Base-by-base conservation (phyloP, 2,329 filamentous ascomycete species). In the Epichloe uncinata region DNA sequence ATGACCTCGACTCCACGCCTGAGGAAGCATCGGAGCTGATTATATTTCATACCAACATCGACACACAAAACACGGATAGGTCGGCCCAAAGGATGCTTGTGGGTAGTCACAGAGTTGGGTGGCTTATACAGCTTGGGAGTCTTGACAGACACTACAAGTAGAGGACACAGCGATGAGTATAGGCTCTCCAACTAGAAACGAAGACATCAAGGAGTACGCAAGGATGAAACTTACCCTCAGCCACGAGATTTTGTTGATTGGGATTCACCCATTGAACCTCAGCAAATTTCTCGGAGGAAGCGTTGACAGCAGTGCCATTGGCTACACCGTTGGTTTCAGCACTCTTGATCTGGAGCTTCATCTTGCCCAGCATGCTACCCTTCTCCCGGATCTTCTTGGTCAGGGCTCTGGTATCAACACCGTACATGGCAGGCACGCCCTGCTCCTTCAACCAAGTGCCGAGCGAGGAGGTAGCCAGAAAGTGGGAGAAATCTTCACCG, bases 31-130 rank as follows among this genome's bases (percentile, higher is more conserved):
- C 93, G 81, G 60, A 98, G 77, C 72, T 98, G 93, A 72, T 97
- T 98, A 73, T 87, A 96, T 72, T 98, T 98, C 75, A 97, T 83
- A 66, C 93, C 93, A 58, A 98, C 91, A 71, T 98, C 93, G 58
- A 98, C 79, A 65, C 89, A 95, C 47, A 97, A 75, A 54, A 98
- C 83, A 63, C 90, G 87, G 52, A 97, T 77, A 46, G 84, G 77
- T 59, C 90, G 85, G 54, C 91, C 93, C 50, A 88, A 94, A 40
- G 90, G 85, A 69, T 95, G 89, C 69, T 87, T 84, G 60, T 94
- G 78, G 55, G 84, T 81, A 60, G 84, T 82, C 60, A 75, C 78
- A 52, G 81, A 77, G 35, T 81, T 70, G 55, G 81, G 79, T 49
- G 90, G 89, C 59, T 82, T 81, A 71, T 91, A 97, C 51, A 95